These are phyloP conservation scores for Xylaria castorea DNA, from an alignment of 495 filamentous ascomycete species.

Conservation along the genomic window DNA sequence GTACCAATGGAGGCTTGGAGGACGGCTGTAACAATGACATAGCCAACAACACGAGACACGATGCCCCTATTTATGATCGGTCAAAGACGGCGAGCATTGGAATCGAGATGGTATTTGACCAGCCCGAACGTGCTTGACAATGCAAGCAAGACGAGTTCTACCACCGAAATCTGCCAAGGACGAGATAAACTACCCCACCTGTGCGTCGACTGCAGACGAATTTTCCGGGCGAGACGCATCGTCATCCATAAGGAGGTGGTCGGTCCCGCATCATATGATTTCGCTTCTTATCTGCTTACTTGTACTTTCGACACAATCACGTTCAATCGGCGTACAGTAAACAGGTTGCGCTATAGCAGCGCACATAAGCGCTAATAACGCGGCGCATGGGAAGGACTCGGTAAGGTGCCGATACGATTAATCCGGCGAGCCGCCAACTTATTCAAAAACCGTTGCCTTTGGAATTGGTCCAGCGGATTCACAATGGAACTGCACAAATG, in stretches of 20 bases:
- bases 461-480: background rate
- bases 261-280: background rate
- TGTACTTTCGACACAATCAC: conserved; percentile 4
- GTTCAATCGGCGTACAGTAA: conserved; percentile 4
- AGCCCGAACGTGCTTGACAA: background rate
- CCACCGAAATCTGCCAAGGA: background rate
- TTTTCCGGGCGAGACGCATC: background rate
- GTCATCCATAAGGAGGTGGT: background rate
- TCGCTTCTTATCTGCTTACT: conserved; percentile 20
- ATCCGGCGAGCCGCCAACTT: background rate
- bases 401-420: conserved; percentile 4
- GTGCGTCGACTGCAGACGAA: background rate
- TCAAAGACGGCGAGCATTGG: background rate
- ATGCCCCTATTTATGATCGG: background rate
- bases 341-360: background rate
- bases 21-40: background rate
- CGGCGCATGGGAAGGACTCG: conserved; percentile 13
- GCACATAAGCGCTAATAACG: conserved; percentile 11
- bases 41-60: background rate
- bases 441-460: background rate
- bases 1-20: background rate
- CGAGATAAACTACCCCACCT: background rate
- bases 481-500: background rate
- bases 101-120: background rate
- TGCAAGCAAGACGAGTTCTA: background rate